Evolutionary conservation across 345 rosid species (phyloP).

Genomic region (Nephelium lappaceum): DNA sequence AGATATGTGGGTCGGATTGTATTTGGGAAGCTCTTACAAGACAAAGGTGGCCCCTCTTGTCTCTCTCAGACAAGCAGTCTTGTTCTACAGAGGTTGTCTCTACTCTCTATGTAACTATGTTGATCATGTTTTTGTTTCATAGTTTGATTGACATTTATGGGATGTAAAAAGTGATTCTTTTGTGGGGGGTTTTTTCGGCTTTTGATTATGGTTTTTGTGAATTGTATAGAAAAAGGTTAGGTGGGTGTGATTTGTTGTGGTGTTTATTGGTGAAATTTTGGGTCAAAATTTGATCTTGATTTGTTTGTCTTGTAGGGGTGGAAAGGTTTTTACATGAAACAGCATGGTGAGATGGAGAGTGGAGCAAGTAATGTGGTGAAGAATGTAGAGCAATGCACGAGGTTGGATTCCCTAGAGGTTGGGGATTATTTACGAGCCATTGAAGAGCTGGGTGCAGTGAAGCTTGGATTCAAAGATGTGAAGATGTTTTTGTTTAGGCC

Average conservation of each 20-base stretch:
- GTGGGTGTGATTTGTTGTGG: neutral
- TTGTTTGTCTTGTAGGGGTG: conserved; percentile 41
- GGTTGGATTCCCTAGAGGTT: conserved; percentile 38
- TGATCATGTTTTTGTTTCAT: neutral
- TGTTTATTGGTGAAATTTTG: neutral
- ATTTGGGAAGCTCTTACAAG: conserved; percentile 65
- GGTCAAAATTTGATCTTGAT: neutral
- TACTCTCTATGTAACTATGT: neutral
- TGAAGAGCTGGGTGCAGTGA: conserved; percentile 32
- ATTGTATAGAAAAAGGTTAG: neutral
- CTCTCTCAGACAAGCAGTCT: conserved; percentile 19
- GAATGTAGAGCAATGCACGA: conserved; percentile 36
- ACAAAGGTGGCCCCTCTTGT: conserved; percentile 62
- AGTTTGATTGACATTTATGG: neutral
- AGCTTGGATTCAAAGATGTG: conserved; percentile 47
- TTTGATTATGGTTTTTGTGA: neutral
- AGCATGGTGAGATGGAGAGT: conserved; percentile 41
- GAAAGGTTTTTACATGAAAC: conserved; percentile 42
- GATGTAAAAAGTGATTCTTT: neutral
- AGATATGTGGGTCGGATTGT: conserved; percentile 58
- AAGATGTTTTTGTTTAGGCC: conserved; percentile 53
- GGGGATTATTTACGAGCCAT: conserved; percentile 43
- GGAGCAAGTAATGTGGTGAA: conserved; percentile 37
- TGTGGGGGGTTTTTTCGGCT: neutral
- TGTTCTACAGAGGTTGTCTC: conserved; percentile 7